phyloP scores from a whole-genome alignment of 495 filamentous ascomycete genomes.

The Aeminium ludgeri region DNA sequence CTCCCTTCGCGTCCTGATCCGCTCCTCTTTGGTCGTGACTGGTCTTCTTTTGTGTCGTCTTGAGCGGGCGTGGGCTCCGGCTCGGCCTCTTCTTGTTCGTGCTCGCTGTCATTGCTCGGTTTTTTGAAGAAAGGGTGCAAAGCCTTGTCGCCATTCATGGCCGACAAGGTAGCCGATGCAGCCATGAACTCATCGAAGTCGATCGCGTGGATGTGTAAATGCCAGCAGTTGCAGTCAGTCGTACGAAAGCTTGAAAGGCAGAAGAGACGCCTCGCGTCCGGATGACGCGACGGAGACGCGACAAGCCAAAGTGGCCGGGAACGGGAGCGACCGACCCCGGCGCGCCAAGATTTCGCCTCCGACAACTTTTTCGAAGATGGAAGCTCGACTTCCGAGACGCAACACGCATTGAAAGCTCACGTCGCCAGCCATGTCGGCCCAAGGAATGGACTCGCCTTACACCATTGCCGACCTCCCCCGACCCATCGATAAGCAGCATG shows the following conservation, averaged over 20 bases:
- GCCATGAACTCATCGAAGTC: too few species aligned
- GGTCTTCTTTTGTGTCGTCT: too few species aligned
- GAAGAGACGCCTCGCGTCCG: too few species aligned
- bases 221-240: too few species aligned
- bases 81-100: not conserved
- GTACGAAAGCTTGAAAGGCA: too few species aligned
- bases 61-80: not conserved
- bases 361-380: too few species aligned
- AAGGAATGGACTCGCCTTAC: conserved; percentile 19
- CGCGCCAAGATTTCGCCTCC: too few species aligned
- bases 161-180: conserved; percentile 15
- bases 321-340: too few species aligned
- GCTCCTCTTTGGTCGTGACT: too few species aligned
- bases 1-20: not conserved
- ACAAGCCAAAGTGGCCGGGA: too few species aligned
- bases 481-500: conserved; percentile 17
- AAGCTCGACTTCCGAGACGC: not conserved
- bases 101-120: not conserved
- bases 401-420: conserved; percentile 4
- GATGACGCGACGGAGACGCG: too few species aligned
- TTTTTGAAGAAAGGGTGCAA: conserved; percentile 25
- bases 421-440: not conserved
- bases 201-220: too few species aligned
- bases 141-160: conserved; percentile 20
- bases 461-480: conserved; percentile 22